phyloP scores from a whole-genome alignment of 192 early-diverging fungal species.

The Entrophospora sp. region DNA sequence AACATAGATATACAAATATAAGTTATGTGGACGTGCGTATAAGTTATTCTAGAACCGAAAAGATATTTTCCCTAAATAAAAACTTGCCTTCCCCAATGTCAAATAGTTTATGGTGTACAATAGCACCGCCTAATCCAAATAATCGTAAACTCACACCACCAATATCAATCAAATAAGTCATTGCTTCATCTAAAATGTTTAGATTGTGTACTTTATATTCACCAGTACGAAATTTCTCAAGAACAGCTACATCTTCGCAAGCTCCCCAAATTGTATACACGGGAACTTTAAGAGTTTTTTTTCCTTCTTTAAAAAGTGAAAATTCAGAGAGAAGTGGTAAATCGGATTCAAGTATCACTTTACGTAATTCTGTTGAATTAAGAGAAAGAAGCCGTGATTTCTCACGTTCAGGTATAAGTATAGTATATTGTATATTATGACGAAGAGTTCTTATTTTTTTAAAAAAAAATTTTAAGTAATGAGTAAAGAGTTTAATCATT shows the following conservation, averaged over 20 bases:
- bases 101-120: conserved; percentile 52
- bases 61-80: not conserved
- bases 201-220: conserved; percentile 44
- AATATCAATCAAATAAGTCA: conserved; percentile 39
- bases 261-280: conserved; percentile 56
- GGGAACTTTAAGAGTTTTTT: conserved; percentile 40
- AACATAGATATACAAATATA: too few relatives aligned
- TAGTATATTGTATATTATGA: conserved; percentile 49
- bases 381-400: too few relatives aligned
- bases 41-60: too few relatives aligned
- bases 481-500: too few relatives aligned
- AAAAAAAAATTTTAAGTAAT: too few relatives aligned
- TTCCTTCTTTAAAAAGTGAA: conserved; percentile 34
- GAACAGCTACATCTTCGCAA: conserved; percentile 49
- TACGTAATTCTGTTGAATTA: conserved; percentile 30
- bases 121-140: conserved; percentile 52
- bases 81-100: conserved; percentile 51
- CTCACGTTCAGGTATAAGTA: conserved; percentile 37
- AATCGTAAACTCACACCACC: conserved; percentile 47
- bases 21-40: too few relatives aligned
- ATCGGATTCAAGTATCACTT: conserved; percentile 30
- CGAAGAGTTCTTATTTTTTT: conserved; percentile 46
- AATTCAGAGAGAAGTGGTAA: conserved; percentile 43
- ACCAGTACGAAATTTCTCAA: conserved; percentile 43
- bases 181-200: conserved; percentile 46